Percentiles rank a stretch among this genome's conserved stretches.
phyloP scores from a whole-genome alignment of 2,329 filamentous ascomycete species.

The Fusarium stilboides region DNA sequence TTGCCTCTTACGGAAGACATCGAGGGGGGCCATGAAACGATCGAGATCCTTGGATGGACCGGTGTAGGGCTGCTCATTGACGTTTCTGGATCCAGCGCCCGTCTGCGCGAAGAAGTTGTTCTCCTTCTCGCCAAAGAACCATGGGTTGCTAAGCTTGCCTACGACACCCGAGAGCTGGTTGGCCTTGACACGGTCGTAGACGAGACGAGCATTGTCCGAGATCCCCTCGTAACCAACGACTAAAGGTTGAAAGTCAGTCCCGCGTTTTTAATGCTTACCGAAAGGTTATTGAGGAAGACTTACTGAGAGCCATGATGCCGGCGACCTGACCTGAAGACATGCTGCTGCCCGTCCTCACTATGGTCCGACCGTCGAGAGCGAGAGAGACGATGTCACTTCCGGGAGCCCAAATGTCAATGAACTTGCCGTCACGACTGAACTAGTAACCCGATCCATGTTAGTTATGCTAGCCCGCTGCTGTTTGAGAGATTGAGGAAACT shows the following conservation, averaged over 20 bases:
- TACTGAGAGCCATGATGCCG: constrained; percentile 19
- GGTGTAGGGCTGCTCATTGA: constrained; percentile 13
- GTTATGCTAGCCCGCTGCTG: background rate
- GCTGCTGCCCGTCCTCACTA: constrained; percentile 11
- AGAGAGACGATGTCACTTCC: constrained; percentile 12
- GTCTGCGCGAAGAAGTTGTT: constrained; percentile 14
- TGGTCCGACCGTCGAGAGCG: constrained; percentile 4
- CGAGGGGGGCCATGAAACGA: constrained; percentile 4
- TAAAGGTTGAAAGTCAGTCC: constrained; percentile 11
- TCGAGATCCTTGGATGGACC: constrained; percentile 9
- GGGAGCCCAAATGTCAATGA: constrained; percentile 11
- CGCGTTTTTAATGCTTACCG: constrained; percentile 1
- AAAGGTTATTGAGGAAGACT: constrained; percentile 4
- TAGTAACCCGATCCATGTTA: constrained; percentile 11
- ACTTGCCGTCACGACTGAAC: constrained; percentile 12
- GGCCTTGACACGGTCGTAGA: constrained; percentile 14
- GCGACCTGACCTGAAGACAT: constrained; percentile 17
- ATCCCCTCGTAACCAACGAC: constrained; percentile 10
- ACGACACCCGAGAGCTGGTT: constrained; percentile 12
- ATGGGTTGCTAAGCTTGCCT: constrained; percentile 11
- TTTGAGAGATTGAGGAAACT: background rate
- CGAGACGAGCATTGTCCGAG: constrained; percentile 13
- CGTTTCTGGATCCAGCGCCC: constrained; percentile 8
- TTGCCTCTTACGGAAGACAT: constrained; percentile 15
- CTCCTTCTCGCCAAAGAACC: constrained; percentile 16